Base-by-base conservation (phyloP, 2,329 filamentous ascomycete species). In the Meredithiella fracta region DNA sequence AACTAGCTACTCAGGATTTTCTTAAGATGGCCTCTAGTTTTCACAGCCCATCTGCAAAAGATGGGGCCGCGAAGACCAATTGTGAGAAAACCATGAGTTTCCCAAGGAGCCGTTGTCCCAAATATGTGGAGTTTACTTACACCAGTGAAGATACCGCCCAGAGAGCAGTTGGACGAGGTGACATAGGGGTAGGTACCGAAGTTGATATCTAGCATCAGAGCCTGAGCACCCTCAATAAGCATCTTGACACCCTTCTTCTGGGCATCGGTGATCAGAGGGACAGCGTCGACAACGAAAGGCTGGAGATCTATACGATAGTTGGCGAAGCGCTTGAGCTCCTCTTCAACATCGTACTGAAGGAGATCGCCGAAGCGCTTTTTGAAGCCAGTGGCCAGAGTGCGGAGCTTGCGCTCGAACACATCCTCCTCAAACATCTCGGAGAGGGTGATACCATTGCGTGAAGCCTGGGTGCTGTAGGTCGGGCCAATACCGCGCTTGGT, bases 341-440 rank as follows among this genome's bases (percentile, higher is more conserved):
- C 79, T 61, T 89, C 82, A 5, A 82, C 74, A 60, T 88, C 80
- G 65, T 79, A 78, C 60, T 79, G 65, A 55, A 84, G 68, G 25
- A 85, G 67, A 61, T 83, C 77, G 6, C 84, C 83, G 62, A 80
- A 88, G 53, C 82, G 73, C 69, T 83, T 81, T 70, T 79, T 74
- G 68, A 77, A 85, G n/a, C 77, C 79, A 4, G 67, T 62, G 7
- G 76, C 82, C 51, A 89, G 69, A 23, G 71, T 68, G 42, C 81
- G 73, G 47, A 89, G 68, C 67, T 84, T 85, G 42, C 67, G 64
- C 68, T 86, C 83, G 62, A 89, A 87, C 6, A 74, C 65, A 42
- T 76, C 70, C 65, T 79, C 74, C 64, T 85, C 71, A 65, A 87
- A 86, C 60, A 88, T 72, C 56, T 88, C 83, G 58, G 73, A 72